Conservation (phyloP, 768 basidiomycete genomes). For the Hygrophorus pudorinus region DNA sequence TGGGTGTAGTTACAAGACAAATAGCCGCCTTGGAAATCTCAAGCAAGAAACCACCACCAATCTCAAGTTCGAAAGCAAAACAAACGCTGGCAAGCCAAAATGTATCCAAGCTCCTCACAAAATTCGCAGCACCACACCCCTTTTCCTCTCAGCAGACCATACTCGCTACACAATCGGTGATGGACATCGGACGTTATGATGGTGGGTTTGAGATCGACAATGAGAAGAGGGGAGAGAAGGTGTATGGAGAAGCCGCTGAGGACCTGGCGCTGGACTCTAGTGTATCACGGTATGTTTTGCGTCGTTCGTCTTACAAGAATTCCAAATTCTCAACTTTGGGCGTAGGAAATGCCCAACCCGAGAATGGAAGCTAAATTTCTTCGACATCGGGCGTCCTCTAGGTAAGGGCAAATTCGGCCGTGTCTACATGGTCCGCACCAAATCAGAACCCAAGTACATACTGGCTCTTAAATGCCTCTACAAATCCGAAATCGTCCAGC, state of each 20-base stretch:
- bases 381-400: conserved; percentile 91
- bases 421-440: conserved; percentile 97
- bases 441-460: conserved; percentile 79
- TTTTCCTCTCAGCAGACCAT: no score
- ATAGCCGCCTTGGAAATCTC: conserved; percentile 62
- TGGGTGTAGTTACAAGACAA: conserved; percentile 57
- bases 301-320: neutral
- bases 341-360: conserved; percentile 59
- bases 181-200: conserved; percentile 89
- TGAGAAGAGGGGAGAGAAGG: conserved; percentile 63
- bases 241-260: conserved; percentile 70
- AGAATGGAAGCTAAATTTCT: conserved; percentile 77
- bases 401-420: conserved; percentile 99
- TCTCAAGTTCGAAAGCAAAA: conserved; percentile 19
- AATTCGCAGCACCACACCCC: conserved; percentile 62
- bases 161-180: conserved; percentile 24
- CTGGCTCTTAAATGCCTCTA: conserved; percentile 95
- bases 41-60: conserved; percentile 32
- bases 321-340: neutral
- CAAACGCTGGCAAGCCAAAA: conserved; percentile 54
- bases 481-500: conserved; percentile 90
- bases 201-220: conserved; percentile 93
- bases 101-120: conserved; percentile 64
- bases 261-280: conserved; percentile 83
- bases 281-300: conserved; percentile 41